Evolutionary conservation across 768 basidiomycete genomes (phyloP).

Genomic region (Pluteus cervinus): DNA sequence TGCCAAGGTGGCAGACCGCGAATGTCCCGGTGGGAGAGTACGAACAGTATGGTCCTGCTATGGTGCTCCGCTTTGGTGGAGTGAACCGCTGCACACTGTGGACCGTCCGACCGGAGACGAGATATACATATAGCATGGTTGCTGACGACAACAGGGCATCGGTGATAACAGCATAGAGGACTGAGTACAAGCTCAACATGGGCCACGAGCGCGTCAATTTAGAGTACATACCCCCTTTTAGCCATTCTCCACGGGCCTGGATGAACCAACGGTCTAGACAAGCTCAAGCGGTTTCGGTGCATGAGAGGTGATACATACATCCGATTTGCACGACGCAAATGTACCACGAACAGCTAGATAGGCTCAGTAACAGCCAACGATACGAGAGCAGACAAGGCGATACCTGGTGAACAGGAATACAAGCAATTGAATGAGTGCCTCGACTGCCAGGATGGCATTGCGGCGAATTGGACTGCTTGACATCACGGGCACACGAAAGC

Average conservation of each 20-base stretch:
- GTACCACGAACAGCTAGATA: constrained; percentile 4
- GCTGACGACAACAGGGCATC: constrained; percentile 19
- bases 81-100: constrained; percentile 24
- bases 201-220: not conserved
- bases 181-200: constrained; percentile 12
- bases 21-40: constrained; percentile 25
- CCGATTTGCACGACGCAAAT: not conserved
- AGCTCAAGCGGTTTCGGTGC: no score
- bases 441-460: constrained; percentile 7
- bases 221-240: no score
- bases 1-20: constrained; percentile 25
- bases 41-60: constrained; percentile 37
- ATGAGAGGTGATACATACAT: no score
- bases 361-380: not conserved
- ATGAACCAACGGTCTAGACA: no score
- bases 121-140: constrained; percentile 25
- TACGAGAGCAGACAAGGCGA: not conserved
- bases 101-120: constrained; percentile 25
- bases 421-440: constrained; percentile 17
- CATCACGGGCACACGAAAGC: no score
- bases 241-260: no score
- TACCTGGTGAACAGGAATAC: constrained; percentile 21
- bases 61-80: constrained; percentile 21
- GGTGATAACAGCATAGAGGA: constrained; percentile 21
- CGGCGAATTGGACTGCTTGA: no score